A percentile compares a stretch with the other conserved stretches of the same genome.
Conservation (phyloP, 306 rosid genomes). For the Hippophae tibetana region DNA sequence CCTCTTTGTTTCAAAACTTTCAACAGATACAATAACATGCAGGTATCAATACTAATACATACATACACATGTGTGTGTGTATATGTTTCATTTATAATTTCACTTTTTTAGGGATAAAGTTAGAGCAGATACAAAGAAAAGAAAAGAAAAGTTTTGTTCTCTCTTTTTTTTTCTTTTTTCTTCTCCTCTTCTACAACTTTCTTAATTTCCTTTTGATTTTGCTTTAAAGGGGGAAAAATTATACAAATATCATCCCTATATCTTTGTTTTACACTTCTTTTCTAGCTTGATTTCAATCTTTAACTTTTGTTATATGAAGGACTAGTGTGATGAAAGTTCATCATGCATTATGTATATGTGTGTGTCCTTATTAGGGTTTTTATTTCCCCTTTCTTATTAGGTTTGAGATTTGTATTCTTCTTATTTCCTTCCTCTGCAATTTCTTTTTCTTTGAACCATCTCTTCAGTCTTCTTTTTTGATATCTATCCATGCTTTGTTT, state of each 20-base stretch:
- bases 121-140: conserved; percentile 3
- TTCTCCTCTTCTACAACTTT: conserved; percentile 13
- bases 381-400: conserved; percentile 4
- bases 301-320: conserved; percentile 24
- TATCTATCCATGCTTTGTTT: not conserved
- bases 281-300: conserved; percentile 36
- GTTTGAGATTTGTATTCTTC: conserved; percentile 2
- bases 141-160: conserved; percentile 18
- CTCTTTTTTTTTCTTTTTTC: not conserved
- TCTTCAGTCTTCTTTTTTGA: not conserved
- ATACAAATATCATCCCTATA: conserved; percentile 1
- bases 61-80: not conserved
- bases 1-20: conserved; percentile 95
- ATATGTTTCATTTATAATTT: not conserved
- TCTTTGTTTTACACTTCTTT: conserved; percentile 26
- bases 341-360: conserved; percentile 10
- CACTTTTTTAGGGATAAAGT: not conserved
- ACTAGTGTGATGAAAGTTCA: conserved; percentile 13
- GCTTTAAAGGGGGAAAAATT: conserved; percentile 23
- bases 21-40: conserved; percentile 97
- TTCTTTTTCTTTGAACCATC: not conserved
- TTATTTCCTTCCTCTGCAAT: not conserved
- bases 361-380: conserved; percentile 15
- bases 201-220: conserved; percentile 35
- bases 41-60: conserved; percentile 33